These are phyloP conservation scores for Trypanosoma melophagium DNA, from an alignment of 208 protist genomes.

Conservation along the genomic window DNA sequence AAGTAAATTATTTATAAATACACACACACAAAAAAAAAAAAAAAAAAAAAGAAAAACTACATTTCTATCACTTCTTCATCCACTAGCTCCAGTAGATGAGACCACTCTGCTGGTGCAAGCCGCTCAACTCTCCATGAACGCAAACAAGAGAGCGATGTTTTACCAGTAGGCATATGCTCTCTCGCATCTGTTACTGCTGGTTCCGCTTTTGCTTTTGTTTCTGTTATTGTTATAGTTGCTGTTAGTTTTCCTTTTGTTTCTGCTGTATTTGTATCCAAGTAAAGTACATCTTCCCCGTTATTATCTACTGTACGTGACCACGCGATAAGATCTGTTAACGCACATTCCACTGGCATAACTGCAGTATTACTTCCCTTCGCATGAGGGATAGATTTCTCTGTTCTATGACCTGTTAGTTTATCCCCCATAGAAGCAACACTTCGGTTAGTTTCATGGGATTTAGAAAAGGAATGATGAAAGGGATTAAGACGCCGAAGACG, in stretches of 20 bases:
- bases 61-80: neutral
- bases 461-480: neutral
- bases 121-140: slow-evolving; percentile 10
- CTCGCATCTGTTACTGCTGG: too few species aligned
- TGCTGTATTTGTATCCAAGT: neutral
- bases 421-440: neutral
- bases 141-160: neutral
- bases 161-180: neutral
- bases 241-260: neutral
- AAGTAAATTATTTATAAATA: slow-evolving; percentile 13
- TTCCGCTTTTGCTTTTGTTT: neutral
- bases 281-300: slow-evolving; percentile 11
- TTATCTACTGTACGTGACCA: neutral
- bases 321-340: neutral
- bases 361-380: neutral
- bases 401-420: too few species aligned
- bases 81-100: slow-evolving; percentile 1
- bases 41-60: slow-evolving; percentile 1
- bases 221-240: neutral
- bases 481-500: slow-evolving; percentile 11
- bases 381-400: too few species aligned
- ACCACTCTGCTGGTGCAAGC: slow-evolving; percentile 19
- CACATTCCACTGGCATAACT: neutral
- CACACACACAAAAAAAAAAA: slow-evolving; percentile 16
- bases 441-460: neutral